Conservation (phyloP, 1,284 basidiomycete species). For the Hymenochaete sp. region DNA sequence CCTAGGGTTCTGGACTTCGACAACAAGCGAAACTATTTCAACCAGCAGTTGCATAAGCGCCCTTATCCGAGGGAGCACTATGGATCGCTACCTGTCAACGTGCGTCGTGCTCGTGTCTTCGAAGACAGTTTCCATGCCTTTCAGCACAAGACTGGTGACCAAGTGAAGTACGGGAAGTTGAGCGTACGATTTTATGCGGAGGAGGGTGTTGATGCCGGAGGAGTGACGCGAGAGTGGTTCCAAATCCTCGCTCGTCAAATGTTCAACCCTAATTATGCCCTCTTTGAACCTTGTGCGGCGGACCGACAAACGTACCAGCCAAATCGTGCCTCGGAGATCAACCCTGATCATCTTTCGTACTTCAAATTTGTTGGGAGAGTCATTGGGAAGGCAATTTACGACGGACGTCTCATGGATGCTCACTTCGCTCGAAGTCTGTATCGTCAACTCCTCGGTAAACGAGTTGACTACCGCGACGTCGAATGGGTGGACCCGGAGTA, state of each 20-base stretch:
- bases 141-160: slow-evolving; percentile 85
- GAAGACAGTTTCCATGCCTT: slow-evolving; percentile 95
- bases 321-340: slow-evolving; percentile 90
- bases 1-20: slow-evolving; percentile 98
- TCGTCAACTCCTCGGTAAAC: slow-evolving; percentile 85
- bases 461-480: slow-evolving; percentile 87
- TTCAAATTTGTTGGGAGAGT: slow-evolving; percentile 99
- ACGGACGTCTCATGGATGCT: slow-evolving; percentile 92
- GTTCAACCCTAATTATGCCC: slow-evolving; percentile 98
- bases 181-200: slow-evolving; percentile 96
- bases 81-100: slow-evolving; percentile 81
- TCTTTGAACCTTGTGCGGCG: slow-evolving; percentile 96
- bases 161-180: slow-evolving; percentile 97
- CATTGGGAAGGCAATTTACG: slow-evolving; percentile 94
- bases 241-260: slow-evolving; percentile 96
- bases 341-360: slow-evolving; percentile 92
- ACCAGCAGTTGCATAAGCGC: slow-evolving; percentile 89
- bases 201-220: slow-evolving; percentile 97
- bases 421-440: slow-evolving; percentile 97
- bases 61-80: slow-evolving; percentile 75
- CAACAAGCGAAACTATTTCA: slow-evolving; percentile 99
- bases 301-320: slow-evolving; percentile 94
- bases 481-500: slow-evolving; percentile 97
- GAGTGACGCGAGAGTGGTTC: slow-evolving; percentile 98
- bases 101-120: slow-evolving; percentile 90